Evolutionary conservation across 2,329 filamentous ascomycete genomes (phyloP).

Genomic region (Calonectria montana): DNA sequence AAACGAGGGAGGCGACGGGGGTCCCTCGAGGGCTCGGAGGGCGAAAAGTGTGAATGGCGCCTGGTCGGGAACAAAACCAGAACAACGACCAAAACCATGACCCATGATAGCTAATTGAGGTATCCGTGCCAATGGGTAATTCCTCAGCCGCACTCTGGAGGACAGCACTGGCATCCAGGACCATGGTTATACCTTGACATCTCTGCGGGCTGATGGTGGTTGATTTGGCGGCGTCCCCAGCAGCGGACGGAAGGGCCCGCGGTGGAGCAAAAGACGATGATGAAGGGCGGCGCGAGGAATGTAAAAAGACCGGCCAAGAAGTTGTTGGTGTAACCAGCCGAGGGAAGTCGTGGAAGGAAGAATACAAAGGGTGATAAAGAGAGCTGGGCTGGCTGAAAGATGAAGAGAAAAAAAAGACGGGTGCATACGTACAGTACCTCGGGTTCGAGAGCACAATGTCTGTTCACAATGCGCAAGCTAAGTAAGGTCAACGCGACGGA

Average conservation of each 20-base stretch:
- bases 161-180: not conserved
- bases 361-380: not conserved
- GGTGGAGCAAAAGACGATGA: constrained; percentile 23
- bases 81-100: not conserved
- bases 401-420: not conserved
- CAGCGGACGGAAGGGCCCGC: constrained; percentile 26
- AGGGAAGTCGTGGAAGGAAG: not conserved
- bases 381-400: constrained; percentile 6
- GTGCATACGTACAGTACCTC: constrained; percentile 22
- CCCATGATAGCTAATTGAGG: not conserved
- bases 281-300: constrained; percentile 17
- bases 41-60: not conserved
- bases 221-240: constrained; percentile 23
- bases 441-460: constrained; percentile 5
- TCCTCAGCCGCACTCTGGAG: not conserved
- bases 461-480: constrained; percentile 13
- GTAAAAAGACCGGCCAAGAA: constrained; percentile 4
- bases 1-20: constrained; percentile 5
- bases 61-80: constrained; percentile 18
- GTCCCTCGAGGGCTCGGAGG: constrained; percentile 24
- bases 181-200: constrained; percentile 14
- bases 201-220: constrained; percentile 1
- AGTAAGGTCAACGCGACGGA: constrained; percentile 17
- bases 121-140: constrained; percentile 4
- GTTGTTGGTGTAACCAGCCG: not conserved